Conservation (phyloP, 257 asterid species). For the Rhazya stricta region DNA sequence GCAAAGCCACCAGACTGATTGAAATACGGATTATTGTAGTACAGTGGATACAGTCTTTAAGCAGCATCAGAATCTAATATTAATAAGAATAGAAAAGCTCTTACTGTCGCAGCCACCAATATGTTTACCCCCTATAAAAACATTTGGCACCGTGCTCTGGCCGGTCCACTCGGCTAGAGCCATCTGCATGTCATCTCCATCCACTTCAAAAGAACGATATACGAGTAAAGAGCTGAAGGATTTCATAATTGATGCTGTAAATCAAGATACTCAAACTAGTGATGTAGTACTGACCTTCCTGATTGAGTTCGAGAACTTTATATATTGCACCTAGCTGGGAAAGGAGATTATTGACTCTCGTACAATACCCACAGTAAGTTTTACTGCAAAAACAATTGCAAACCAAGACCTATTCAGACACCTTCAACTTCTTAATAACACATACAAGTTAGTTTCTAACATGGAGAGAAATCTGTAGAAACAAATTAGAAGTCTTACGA, state of each 20-base stretch:
- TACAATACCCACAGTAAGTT: slow-evolving; percentile 65
- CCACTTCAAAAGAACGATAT: slow-evolving; percentile 35
- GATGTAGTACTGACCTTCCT: slow-evolving; percentile 53
- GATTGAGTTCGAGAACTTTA: slow-evolving; percentile 64
- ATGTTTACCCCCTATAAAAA: slow-evolving; percentile 71
- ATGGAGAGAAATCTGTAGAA: not conserved
- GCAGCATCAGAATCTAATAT: not conserved
- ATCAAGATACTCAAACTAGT: not conserved
- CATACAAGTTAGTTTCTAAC: not conserved
- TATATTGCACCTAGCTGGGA: slow-evolving; percentile 52
- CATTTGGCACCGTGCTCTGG: slow-evolving; percentile 80
- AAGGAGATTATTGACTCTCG: slow-evolving; percentile 58
- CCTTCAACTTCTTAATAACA: not conserved
- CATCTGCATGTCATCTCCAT: slow-evolving; percentile 57
- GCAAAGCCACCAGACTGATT: not conserved
- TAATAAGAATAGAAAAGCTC: not conserved
- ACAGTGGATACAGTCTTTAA: not conserved
- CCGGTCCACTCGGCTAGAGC: slow-evolving; percentile 79
- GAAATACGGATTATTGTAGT: not conserved
- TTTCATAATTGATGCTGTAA: not conserved
- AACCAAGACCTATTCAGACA: not conserved
- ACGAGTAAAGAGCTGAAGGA: not conserved
- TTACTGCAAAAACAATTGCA: slow-evolving; percentile 37
- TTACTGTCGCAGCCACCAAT: slow-evolving; percentile 83
- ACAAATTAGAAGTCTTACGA: not conserved